These are phyloP conservation scores for Crithidia acanthocephali DNA, from an alignment of 208 protist species.

Conservation along the genomic window DNA sequence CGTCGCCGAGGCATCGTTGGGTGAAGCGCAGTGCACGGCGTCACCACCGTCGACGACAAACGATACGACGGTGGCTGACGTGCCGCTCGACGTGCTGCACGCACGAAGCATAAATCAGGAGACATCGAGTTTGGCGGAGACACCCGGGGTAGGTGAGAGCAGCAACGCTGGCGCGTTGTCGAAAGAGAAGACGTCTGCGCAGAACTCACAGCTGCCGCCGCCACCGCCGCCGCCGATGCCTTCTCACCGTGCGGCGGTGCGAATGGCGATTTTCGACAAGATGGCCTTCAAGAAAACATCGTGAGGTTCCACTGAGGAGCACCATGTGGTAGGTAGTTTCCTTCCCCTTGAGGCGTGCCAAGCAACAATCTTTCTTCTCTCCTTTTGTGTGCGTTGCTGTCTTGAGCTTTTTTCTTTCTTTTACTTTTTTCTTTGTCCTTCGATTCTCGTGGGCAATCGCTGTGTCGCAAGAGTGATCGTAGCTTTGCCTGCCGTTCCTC, in stretches of 20 bases:
- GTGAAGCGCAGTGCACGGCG: too few relatives aligned
- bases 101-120: background rate
- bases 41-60: too few relatives aligned
- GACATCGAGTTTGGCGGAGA: too few relatives aligned
- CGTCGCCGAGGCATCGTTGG: too few relatives aligned
- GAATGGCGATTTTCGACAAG: constrained; percentile 17
- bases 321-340: background rate
- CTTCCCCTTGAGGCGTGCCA: too few relatives aligned
- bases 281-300: constrained; percentile 24
- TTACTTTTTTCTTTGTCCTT: too few relatives aligned
- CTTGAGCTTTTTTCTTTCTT: too few relatives aligned
- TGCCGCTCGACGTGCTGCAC: background rate
- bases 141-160: too few relatives aligned
- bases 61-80: too few relatives aligned
- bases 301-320: background rate
- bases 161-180: background rate
- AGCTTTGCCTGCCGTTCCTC: background rate
- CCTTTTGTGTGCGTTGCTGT: background rate
- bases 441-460: too few relatives aligned
- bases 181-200: background rate
- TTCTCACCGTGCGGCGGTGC: background rate
- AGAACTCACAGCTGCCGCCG: background rate
- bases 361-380: too few relatives aligned
- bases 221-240: constrained; percentile 6
- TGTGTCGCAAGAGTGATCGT: too few relatives aligned